Base-by-base conservation (phyloP, 495 filamentous ascomycete genomes). In the Tetracladium setigerum region DNA sequence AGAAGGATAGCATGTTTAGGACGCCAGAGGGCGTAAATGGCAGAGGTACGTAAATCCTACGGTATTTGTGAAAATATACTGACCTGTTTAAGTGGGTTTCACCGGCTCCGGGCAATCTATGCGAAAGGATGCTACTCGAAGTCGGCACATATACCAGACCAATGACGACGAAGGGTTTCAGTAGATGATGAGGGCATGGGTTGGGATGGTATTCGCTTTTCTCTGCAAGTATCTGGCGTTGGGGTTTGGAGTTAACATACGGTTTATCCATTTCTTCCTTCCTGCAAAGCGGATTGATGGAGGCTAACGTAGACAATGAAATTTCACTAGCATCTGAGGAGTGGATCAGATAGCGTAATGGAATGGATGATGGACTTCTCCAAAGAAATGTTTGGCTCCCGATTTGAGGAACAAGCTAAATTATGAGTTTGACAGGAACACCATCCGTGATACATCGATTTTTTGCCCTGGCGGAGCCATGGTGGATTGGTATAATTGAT, bases 1-100 rank as follows among this genome's bases (percentile, higher is more conserved):
- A 87, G 68, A 95, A 95, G 71, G 89, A 97, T 13, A 94, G 87
- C 68, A 95, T 96, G 92, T 98, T 98, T 58, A 78, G 94, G 19
- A 95, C 90, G 2, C 86, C 86, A 0, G 88, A 94, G 19, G 84
- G 87, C 37, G 72, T 91, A 11, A 78, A 87, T 54, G 89, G 86
- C 38, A 75, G 88, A 82, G 90, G 90, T 95, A 69, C 48, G 66
- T 52, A 22, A 47, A 44, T 14, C 32, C 15, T 48, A 30, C 24
- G 31, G 11, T 4, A 53, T 52, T 38, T 17, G 27, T 33, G 33
- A 18, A 49, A 27, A 27, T 27, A 34, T 15, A 18, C 36, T 18
- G 41, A 49, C 41, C 47, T n/a, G 12, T 39, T 36, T 5, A 44
- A 95, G 92, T 98, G 53, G 92, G 92, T 13, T 95, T 96, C 58